A percentile compares a stretch with the other conserved stretches of the same genome.
These are phyloP conservation scores for Eimeria acervulina DNA, from an alignment of 169 alveolate species.

Conservation along the genomic window DNA sequence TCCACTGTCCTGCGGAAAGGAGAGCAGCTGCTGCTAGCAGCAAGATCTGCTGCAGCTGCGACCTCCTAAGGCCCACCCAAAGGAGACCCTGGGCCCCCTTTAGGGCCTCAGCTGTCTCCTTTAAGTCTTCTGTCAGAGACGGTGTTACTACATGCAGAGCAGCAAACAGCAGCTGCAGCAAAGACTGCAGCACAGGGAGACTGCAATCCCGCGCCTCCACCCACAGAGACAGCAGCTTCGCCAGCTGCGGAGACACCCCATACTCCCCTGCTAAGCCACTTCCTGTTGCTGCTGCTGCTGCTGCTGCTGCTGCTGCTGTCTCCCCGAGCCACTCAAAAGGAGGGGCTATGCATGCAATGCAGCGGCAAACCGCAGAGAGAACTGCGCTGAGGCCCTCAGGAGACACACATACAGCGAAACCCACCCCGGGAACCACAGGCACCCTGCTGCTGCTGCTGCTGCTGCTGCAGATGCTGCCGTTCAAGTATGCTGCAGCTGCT, in stretches of 20 bases:
- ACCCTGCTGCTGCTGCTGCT: slow-evolving; percentile 55
- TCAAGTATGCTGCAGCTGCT: slow-evolving; percentile 14
- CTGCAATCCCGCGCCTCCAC: neutral
- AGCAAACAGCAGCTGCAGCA: slow-evolving; percentile 73
- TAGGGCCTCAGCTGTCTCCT: neutral
- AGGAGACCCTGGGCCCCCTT: slow-evolving; percentile 29
- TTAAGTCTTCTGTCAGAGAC: neutral
- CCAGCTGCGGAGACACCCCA: slow-evolving; percentile 12
- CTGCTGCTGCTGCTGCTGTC: neutral
- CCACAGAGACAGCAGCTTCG: slow-evolving; percentile 60
- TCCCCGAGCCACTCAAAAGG: slow-evolving; percentile 29
- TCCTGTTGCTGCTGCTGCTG: neutral
- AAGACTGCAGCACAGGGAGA: slow-evolving; percentile 19
- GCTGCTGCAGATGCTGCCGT: slow-evolving; percentile 60
- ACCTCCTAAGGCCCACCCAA: slow-evolving; percentile 23
- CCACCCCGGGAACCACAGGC: slow-evolving; percentile 17
- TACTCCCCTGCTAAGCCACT: too few species aligned
- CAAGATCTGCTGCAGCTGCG: slow-evolving; percentile 49
- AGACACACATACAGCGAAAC: neutral
- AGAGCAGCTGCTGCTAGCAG: slow-evolving; percentile 44
- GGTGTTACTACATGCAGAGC: neutral
- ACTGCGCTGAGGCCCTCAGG: slow-evolving; percentile 44
- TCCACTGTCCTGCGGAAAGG: slow-evolving; percentile 48
- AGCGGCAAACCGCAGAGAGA: slow-evolving; percentile 40
- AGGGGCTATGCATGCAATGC: slow-evolving; percentile 45